A percentile compares a stretch with the other conserved stretches of the same genome.
Evolutionary conservation across 768 basidiomycete genomes (phyloP).

Genomic region (Calocera viscosa): DNA sequence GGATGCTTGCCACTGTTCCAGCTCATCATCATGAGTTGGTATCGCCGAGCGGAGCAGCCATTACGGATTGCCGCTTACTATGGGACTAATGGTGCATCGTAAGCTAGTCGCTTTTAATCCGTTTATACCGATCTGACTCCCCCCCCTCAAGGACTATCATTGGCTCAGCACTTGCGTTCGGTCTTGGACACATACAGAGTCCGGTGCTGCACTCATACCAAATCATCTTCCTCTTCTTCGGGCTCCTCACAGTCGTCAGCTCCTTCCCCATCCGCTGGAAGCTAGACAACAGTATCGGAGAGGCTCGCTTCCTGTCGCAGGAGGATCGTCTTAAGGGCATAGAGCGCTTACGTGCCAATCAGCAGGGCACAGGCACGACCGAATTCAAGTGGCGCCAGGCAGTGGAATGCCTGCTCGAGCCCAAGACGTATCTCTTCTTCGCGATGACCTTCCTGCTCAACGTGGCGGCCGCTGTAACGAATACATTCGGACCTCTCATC

Average conservation of each 20-base stretch:
- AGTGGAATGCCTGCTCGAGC: slow-evolving; percentile 17
- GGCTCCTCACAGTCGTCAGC: slow-evolving; percentile 6
- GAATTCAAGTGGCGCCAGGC: slow-evolving; percentile 16
- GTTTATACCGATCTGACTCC: background rate
- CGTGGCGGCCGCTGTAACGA: slow-evolving; percentile 16
- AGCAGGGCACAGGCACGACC: slow-evolving; percentile 1
- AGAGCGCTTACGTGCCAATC: slow-evolving; percentile 21
- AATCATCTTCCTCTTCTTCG: slow-evolving; percentile 17
- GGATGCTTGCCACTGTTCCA: slow-evolving; percentile 29
- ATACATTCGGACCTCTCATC: background rate
- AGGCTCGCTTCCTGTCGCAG: slow-evolving; percentile 18
- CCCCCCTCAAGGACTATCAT: background rate
- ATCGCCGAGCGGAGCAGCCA: slow-evolving; percentile 22
- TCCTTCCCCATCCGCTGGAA: slow-evolving; percentile 1
- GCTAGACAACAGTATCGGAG: slow-evolving; percentile 18
- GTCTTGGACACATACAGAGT: slow-evolving; percentile 9
- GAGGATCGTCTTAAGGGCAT: slow-evolving; percentile 21
- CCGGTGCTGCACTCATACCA: slow-evolving; percentile 16
- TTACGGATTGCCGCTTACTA: slow-evolving; percentile 20
- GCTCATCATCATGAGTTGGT: slow-evolving; percentile 24
- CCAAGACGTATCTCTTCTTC: slow-evolving; percentile 17
- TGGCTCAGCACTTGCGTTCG: slow-evolving; percentile 4
- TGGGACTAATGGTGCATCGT: slow-evolving; percentile 10
- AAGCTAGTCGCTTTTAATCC: background rate
- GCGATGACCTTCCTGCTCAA: slow-evolving; percentile 15